These are phyloP conservation scores for Wickerhamomyces queroliae DNA, from an alignment of 805 yeast species.

Conservation along the genomic window DNA sequence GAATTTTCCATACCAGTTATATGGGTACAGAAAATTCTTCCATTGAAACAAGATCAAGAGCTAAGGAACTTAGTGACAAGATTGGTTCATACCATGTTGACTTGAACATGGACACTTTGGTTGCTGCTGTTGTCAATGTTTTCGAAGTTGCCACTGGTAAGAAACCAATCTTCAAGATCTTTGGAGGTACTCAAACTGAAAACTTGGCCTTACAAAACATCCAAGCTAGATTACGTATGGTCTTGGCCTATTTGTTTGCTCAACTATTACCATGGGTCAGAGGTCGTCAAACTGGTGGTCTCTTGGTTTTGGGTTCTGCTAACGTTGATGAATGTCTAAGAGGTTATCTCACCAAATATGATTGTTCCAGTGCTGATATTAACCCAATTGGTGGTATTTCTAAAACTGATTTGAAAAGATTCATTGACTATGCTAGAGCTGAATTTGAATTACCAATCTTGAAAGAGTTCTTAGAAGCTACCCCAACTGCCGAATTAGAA, in stretches of 20 bases:
- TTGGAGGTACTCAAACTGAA: constrained; percentile 91
- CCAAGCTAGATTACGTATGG: constrained; percentile 96
- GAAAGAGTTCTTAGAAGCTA: constrained; percentile 75
- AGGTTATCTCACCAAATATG: constrained; percentile 95
- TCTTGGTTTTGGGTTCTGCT: constrained; percentile 90
- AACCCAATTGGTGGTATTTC: constrained; percentile 99
- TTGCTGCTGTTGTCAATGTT: constrained; percentile 62
- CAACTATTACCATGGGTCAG: constrained; percentile 95
- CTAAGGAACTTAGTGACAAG: constrained; percentile 63
- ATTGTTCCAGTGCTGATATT: constrained; percentile 94
- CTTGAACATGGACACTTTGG: constrained; percentile 85
- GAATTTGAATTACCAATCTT: constrained; percentile 74
- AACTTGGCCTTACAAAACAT: constrained; percentile 94
- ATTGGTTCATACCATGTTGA: constrained; percentile 90
- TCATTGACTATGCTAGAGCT: constrained; percentile 72
- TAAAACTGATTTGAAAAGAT: constrained; percentile 82
- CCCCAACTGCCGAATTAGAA: constrained; percentile 97
- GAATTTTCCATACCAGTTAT: constrained; percentile 81
- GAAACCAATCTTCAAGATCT: constrained; percentile 80
- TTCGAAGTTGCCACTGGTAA: constrained; percentile 91
- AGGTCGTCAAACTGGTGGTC: constrained; percentile 58
- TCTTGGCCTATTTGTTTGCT: constrained; percentile 86
- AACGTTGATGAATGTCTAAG: constrained; percentile 96
- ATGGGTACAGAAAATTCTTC: constrained; percentile 98
- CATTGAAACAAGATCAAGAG: constrained; percentile 75